Percentiles rank a stretch among this genome's conserved stretches.
These are phyloP conservation scores for Teratosphaeria gauchensis DNA, from an alignment of 2,329 filamentous ascomycete species.

Conservation along the genomic window DNA sequence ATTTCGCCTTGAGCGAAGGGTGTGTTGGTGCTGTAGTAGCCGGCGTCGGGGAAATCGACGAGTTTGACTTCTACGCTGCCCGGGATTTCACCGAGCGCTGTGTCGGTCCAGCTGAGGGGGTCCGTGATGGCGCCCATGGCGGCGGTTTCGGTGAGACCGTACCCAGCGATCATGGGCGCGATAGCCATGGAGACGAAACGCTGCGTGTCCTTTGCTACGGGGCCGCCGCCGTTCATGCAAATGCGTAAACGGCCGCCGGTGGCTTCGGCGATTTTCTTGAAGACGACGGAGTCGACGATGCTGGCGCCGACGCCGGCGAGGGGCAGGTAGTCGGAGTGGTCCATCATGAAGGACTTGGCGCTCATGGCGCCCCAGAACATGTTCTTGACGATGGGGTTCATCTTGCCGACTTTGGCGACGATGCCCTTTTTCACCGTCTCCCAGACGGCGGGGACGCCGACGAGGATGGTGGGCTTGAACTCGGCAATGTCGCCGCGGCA, in stretches of 20 bases:
- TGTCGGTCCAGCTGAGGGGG: constrained; percentile 72
- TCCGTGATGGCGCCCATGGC: constrained; percentile 68
- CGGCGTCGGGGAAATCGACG: constrained; percentile 80
- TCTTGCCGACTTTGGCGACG: constrained; percentile 62
- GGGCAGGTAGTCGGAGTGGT: constrained; percentile 37
- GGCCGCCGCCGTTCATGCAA: constrained; percentile 89
- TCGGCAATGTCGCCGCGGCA: constrained; percentile 91
- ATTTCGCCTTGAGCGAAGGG: constrained; percentile 84
- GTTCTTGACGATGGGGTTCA: constrained; percentile 59
- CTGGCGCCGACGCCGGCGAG: constrained; percentile 44
- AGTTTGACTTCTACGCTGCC: constrained; percentile 79
- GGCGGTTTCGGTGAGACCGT: constrained; percentile 85
- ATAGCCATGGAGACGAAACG: constrained; percentile 87
- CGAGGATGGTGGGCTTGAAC: constrained; percentile 77
- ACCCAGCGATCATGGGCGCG: constrained; percentile 88
- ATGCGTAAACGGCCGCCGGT: constrained; percentile 84
- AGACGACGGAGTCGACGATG: constrained; percentile 72
- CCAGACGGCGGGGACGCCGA: constrained; percentile 94
- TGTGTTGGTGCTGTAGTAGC: constrained; percentile 64
- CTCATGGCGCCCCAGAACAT: constrained; percentile 66
- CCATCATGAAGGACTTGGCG: constrained; percentile 52
- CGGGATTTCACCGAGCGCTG: constrained; percentile 68
- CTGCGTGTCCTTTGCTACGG: constrained; percentile 77
- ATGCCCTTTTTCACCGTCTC: constrained; percentile 96
- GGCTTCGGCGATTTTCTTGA: constrained; percentile 81